Conservation (phyloP, 306 rosid genomes). For the Coriaria nepalensis region DNA sequence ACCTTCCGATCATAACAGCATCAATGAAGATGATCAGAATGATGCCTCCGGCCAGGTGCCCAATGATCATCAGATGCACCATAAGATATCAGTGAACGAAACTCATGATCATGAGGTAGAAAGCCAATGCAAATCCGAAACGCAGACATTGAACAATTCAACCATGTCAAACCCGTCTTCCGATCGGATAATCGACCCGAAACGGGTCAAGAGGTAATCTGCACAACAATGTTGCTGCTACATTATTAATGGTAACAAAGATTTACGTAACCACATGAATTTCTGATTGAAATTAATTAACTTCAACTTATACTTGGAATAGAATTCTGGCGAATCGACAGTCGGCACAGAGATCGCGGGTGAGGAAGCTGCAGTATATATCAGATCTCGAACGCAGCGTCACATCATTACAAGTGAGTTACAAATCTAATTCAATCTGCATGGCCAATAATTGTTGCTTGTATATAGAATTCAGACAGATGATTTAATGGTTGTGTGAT, state of each 20-base stretch:
- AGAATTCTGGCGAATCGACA: slow-evolving; percentile 97
- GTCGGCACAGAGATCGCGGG: slow-evolving; percentile 95
- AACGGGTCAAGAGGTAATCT: slow-evolving; percentile 78
- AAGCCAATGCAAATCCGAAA: slow-evolving; percentile 42
- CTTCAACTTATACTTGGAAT: slow-evolving; percentile 9
- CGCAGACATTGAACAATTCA: slow-evolving; percentile 17
- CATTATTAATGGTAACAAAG: too few relatives aligned
- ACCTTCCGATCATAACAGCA: slow-evolving; percentile 71
- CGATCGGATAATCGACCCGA: slow-evolving; percentile 63
- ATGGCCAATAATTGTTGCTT: neutral
- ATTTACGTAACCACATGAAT: neutral
- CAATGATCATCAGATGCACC: slow-evolving; percentile 9
- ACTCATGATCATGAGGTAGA: slow-evolving; percentile 53
- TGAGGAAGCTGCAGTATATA: slow-evolving; percentile 88
- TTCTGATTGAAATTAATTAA: neutral
- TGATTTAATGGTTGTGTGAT: neutral
- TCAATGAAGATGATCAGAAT: slow-evolving; percentile 40
- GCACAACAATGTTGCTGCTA: too few relatives aligned
- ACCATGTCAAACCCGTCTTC: slow-evolving; percentile 9
- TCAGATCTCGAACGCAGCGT: slow-evolving; percentile 89
- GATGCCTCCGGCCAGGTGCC: slow-evolving; percentile 2
- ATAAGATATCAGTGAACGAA: slow-evolving; percentile 37
- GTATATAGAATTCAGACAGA: neutral
- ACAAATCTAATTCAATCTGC: neutral
- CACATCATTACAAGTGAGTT: slow-evolving; percentile 70